Base-by-base conservation (phyloP, 164 flowering plant genomes). In the Houttuynia cordata region DNA sequence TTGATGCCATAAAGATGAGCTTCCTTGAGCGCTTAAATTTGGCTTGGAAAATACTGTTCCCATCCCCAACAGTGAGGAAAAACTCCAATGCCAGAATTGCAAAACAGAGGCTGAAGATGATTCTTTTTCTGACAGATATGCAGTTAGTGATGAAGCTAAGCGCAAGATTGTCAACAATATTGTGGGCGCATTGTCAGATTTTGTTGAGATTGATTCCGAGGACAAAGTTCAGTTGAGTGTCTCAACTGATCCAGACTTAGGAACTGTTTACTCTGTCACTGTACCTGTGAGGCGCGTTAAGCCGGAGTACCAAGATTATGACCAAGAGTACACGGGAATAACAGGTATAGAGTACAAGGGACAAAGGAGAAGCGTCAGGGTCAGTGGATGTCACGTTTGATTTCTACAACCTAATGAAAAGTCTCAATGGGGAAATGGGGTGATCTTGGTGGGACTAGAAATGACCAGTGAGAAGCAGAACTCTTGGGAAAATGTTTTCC, bases 41-140 rank as follows among this genome's bases (percentile, higher is more conserved):
- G 76, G 99, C 99, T 8, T 90, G 96, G 99, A 90, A 80, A 75
- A 86, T 93, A 53, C 25, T 93, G 10, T 93, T 90, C 68, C 99
- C 97, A 25, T 69, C 97, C 34, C 71, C 75, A 25, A 47, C 74
- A 24, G 30, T 77, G 10, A 76, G 71, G 70, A 82, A 69, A 62
- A 82, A 64, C 74, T 84, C 99, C 9, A 87, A 87, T 74, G 99
- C 99, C 39, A 82, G 64, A 34, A 80, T 93, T n/a, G 99, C 99
- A 53, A 90, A 93, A 74, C 96, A 93, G 67, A 81, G 96, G 1
- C 67, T 93, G 63, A 86, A 86, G 80, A 93, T 93, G 99, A 93
- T 93, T 59, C 94, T 93, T 62, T 86, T 79, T 90, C 99, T 23
- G 99, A 93, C 57, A 74, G 99, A 50, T 93, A 97, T 74, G 96